Evolutionary conservation across 2,329 filamentous ascomycete species (phyloP).

Genomic region (Pezicula carpinea): DNA sequence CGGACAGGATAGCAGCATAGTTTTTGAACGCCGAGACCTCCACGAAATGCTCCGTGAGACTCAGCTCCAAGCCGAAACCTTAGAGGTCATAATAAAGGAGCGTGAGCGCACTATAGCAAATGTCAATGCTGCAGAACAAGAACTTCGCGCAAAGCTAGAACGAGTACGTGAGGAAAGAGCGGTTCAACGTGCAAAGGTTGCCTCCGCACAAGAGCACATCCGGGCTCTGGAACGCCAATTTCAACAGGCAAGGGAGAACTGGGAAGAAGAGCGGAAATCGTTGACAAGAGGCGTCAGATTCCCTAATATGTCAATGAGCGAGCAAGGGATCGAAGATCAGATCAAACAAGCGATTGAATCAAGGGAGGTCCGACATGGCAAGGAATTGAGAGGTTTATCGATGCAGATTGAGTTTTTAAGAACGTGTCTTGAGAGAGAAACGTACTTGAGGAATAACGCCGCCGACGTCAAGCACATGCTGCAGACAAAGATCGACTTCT

Average conservation of each 20-base stretch:
- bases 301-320: slow-evolving; percentile 33
- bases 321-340: slow-evolving; percentile 34
- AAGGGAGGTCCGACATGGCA: slow-evolving; percentile 60
- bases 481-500: slow-evolving; percentile 72
- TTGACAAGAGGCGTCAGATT: slow-evolving; percentile 34
- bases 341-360: slow-evolving; percentile 30
- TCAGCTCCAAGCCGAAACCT: slow-evolving; percentile 59
- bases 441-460: slow-evolving; percentile 72
- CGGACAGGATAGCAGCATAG: slow-evolving; percentile 51
- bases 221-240: slow-evolving; percentile 32
- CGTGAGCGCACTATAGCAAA: slow-evolving; percentile 61
- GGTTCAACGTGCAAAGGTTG: slow-evolving; percentile 24
- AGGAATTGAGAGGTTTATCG: slow-evolving; percentile 74
- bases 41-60: slow-evolving; percentile 57
- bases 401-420: slow-evolving; percentile 92
- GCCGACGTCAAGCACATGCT: slow-evolving; percentile 86
- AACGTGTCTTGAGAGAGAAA: slow-evolving; percentile 74
- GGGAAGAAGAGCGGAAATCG: slow-evolving; percentile 39
- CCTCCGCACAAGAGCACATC: slow-evolving; percentile 17
- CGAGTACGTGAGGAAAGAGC: slow-evolving; percentile 63
- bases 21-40: slow-evolving; percentile 54
- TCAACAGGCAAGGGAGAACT: slow-evolving; percentile 36
- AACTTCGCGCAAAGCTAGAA: slow-evolving; percentile 63
- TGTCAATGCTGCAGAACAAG: slow-evolving; percentile 50
- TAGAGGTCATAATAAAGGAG: slow-evolving; percentile 69